A percentile compares a stretch with the other conserved stretches of the same genome.
Conservation (phyloP, 495 filamentous ascomycete species). For the Podospora australis region DNA sequence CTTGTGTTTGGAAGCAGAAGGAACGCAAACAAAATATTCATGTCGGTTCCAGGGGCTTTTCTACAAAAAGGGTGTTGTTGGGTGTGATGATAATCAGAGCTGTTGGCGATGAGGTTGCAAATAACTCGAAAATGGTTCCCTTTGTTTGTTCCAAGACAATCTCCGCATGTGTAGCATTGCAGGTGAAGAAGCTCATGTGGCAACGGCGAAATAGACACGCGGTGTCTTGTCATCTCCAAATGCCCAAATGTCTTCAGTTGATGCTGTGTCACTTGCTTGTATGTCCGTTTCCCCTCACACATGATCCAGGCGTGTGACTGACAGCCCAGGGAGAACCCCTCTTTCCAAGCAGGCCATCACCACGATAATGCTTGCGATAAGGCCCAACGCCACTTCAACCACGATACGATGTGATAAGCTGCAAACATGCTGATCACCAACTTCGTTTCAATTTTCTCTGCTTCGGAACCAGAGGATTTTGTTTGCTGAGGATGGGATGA, state of each 20-base stretch:
- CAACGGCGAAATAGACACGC: constrained; percentile 3
- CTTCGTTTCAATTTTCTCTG: not conserved
- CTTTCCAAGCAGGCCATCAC: no score
- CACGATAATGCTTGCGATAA: no score
- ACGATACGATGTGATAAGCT: not conserved
- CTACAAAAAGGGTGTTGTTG: no score
- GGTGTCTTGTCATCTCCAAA: not conserved
- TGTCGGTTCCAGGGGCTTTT: no score
- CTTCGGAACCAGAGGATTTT: not conserved
- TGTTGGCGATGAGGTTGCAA: no score
- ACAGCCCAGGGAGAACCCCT: no score
- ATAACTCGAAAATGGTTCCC: no score
- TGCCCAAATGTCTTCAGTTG: no score
- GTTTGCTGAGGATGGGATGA: not conserved
- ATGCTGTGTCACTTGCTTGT: not conserved
- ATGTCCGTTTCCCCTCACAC: not conserved
- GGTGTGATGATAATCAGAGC: no score
- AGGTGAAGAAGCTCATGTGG: not conserved
- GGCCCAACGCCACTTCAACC: not conserved
- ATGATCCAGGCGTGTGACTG: not conserved
- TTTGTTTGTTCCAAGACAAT: no score
- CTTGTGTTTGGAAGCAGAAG: no score
- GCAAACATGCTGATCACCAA: not conserved
- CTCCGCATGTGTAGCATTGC: not conserved
- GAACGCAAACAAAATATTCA: no score